Evolutionary conservation across 2,329 filamentous ascomycete genomes (phyloP).

Genomic region (Fusarium sp.): DNA sequence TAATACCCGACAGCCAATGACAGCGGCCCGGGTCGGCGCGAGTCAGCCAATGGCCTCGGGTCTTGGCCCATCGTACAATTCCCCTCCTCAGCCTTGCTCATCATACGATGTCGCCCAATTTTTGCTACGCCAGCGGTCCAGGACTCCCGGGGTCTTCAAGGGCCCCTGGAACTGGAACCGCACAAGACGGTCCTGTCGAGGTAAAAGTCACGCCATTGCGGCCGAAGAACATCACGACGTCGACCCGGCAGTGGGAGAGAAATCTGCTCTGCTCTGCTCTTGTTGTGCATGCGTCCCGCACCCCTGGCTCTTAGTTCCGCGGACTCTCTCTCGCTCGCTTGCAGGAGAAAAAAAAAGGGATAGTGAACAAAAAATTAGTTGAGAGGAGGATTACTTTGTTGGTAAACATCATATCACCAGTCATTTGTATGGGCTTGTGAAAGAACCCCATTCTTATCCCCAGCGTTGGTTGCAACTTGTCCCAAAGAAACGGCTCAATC

Average conservation of each 20-base stretch:
- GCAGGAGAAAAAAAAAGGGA: conserved; percentile 12
- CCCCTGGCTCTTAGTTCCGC: conserved; percentile 5
- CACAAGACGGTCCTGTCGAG: conserved; percentile 42
- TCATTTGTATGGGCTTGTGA: conserved; percentile 16
- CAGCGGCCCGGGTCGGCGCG: conserved; percentile 19
- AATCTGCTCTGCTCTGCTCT: conserved; percentile 20
- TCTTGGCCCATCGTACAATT: conserved; percentile 48
- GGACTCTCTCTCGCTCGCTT: conserved; percentile 20
- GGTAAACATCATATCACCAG: conserved; percentile 29
- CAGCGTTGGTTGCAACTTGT: conserved; percentile 24
- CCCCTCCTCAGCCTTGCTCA: conserved; percentile 52
- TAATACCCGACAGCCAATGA: conserved; percentile 20
- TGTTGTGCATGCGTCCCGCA: conserved; percentile 10
- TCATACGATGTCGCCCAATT: conserved; percentile 53
- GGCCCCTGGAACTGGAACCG: conserved; percentile 41
- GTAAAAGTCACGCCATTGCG: conserved; percentile 47
- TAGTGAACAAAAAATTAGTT: conserved; percentile 13
- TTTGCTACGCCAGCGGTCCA: conserved; percentile 46
- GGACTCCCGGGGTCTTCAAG: conserved; percentile 38
- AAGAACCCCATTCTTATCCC: conserved; percentile 28
- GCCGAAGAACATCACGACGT: conserved; percentile 46
- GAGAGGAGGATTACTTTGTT: conserved; percentile 15
- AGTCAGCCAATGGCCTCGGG: conserved; percentile 39
- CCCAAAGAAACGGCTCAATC: conserved; percentile 8
- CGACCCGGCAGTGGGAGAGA: conserved; percentile 39